Evolutionary conservation across 176 grass and related monocot species (phyloP), one percentile per base, ranked within the genome.

Genomic region (Dactylis glomerata): DNA sequence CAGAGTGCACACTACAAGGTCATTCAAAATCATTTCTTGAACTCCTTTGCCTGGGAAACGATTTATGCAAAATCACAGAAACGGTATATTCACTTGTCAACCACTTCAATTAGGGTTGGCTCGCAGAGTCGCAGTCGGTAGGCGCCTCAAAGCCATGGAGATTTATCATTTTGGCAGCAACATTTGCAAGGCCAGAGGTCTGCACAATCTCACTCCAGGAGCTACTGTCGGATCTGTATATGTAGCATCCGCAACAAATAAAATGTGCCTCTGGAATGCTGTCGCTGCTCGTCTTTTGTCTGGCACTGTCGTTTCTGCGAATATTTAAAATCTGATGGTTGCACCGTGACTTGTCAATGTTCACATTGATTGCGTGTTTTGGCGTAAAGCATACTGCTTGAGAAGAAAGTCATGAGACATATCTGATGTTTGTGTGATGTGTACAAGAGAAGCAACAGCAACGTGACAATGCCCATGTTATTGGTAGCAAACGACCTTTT

Each of bases 381-480:
- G 22, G 22, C 46, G 63, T 38, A 37, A 37, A 52, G 62, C 62
- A 50, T 17, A 68, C 62, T 26, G 23, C 62, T 26, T 81, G 19
- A 54, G 24, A 68, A 26, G 20, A 3, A 59, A 80, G 58, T 5
- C 31, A 3, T 44, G 32, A 26, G 7, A 49, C 31, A 30, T 65
- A 38, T 5, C 14, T 45, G 77, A 31, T 41, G 52, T 73, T 72
- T 10, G 4, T 26, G 24, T 19, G 38, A 20, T 81, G 79, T 38
- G 64, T 81, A 74, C 17, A 40, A 15, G 2, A 14, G 69, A 87
- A 87, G 78, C 69, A 75, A 87, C 44, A 87, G 85, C 85, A 55
- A 81, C 78, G 24, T 56, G 63, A 9, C 24, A 73, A 17, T 73
- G 69, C 1, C 40, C 44, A 5, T 73, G 70, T 20, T 17, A 3